These are phyloP conservation scores for Solanum dulcamara DNA, from an alignment of 257 asterid genomes.

Conservation along the genomic window DNA sequence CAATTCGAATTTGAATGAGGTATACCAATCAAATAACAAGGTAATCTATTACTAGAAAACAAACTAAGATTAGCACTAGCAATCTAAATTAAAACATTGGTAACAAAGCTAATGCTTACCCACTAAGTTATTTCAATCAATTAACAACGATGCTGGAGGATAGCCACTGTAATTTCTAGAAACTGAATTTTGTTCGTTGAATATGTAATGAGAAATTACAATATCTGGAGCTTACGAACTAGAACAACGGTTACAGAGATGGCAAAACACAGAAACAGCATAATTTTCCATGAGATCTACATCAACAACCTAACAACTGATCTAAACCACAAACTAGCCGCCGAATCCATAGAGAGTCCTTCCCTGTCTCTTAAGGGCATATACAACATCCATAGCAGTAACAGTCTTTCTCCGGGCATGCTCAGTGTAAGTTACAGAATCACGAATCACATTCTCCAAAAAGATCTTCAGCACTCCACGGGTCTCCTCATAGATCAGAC, in stretches of 20 bases:
- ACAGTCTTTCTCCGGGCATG: conserved; percentile 25
- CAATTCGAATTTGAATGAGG: too few relatives aligned
- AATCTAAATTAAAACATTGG: too few relatives aligned
- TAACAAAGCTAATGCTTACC: too few relatives aligned
- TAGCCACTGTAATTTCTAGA: not conserved
- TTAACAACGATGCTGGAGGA: not conserved
- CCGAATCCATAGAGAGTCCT: conserved; percentile 31
- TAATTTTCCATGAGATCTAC: not conserved
- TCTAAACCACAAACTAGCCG: not conserved
- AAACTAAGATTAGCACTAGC: too few relatives aligned
- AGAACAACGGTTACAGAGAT: not conserved
- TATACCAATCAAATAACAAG: too few relatives aligned
- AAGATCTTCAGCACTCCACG: conserved; percentile 32
- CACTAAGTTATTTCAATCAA: not conserved
- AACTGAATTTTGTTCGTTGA: not conserved
- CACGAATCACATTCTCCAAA: conserved; percentile 30
- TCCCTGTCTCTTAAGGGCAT: conserved; percentile 30
- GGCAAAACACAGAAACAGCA: not conserved
- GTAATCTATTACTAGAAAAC: too few relatives aligned
- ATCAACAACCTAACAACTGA: not conserved
- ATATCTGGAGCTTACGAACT: not conserved
- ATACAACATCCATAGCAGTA: conserved; percentile 23
- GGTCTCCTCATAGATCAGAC: conserved; percentile 30
- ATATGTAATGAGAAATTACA: not conserved
- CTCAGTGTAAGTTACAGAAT: conserved; percentile 29